Evolutionary conservation across 2,329 filamentous ascomycete genomes (phyloP), one percentile per base, ranked within the genome.

Genomic region (Sclerotinia trifoliorum): DNA sequence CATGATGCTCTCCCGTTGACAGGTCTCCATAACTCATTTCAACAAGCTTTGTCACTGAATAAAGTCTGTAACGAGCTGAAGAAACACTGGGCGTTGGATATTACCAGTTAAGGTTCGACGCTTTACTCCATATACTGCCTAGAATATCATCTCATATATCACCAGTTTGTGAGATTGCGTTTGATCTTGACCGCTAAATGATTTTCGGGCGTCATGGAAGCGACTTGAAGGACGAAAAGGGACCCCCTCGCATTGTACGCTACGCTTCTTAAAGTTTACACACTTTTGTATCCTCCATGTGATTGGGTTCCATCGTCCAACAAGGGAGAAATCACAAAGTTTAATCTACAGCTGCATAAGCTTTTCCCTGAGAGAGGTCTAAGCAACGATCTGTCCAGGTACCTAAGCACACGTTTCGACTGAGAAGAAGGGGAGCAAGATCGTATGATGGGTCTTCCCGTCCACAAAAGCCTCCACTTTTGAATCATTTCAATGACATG

Each of bases 401-500:
- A 32, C 42, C 21, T 29, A 21, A 48, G 11, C 19, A 32, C 44
- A 35, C 26, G 42, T 49, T 61, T n/a, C 42, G 17, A 35, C 26
- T 19, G 48, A 48, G 32, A 49, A 49, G 24, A 49, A 61, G 26
- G 58, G 58, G 17, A 48, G 26, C 44, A 49, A 61, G 58, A 62
- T 62, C 58, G 58, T 39, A 62, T 35, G 21, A 62, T 62, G 44
- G 44, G 13, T 51, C 58, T 35, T 24, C 29, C 58, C 46, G 46
- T 39, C 29, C 44, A 61, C 44, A n/a, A 35, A n/a, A 26, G 24
- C 56, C 17, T 60, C 57, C 42, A 49, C n/a, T 62, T 48, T 46
- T 51, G 32, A 62, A 62, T 39, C 58, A 49, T 49, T 61, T 46
- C 44, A 62, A 62, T 62, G 44, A 51, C 58, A 62, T 49, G 44